These are phyloP conservation scores for Hippophae gyantsensis DNA, from an alignment of 306 rosid species.

Conservation along the genomic window DNA sequence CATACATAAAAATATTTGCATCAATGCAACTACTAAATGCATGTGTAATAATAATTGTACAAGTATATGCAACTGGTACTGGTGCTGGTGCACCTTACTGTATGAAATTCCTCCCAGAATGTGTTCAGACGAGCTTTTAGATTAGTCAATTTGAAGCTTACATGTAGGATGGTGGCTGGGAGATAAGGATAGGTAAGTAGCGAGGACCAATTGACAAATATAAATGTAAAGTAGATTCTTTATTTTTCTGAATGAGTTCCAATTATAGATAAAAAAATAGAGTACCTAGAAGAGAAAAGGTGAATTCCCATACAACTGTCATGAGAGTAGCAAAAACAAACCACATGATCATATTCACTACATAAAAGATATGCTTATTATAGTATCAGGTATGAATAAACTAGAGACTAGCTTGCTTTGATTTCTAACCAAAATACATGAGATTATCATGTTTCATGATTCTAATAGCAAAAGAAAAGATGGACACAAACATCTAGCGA, in stretches of 20 bases:
- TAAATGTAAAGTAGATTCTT: no score
- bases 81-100: slow-evolving; percentile 87
- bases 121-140: slow-evolving; percentile 97
- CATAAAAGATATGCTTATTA: slow-evolving; percentile 13
- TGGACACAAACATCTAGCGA: no score
- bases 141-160: slow-evolving; percentile 11
- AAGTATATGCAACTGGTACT: no score
- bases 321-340: slow-evolving; percentile 75
- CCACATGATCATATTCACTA: slow-evolving; percentile 78
- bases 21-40: not conserved
- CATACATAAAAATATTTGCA: not conserved
- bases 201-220: no score
- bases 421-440: no score
- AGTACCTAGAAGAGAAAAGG: slow-evolving; percentile 82
- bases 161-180: no score
- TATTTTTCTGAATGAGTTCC: no score
- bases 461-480: no score
- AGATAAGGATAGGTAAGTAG: no score
- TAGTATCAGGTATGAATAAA: not conserved
- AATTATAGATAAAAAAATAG: not conserved
- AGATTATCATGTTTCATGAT: no score
- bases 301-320: slow-evolving; percentile 67
- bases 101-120: slow-evolving; percentile 95
- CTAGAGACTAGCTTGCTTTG: not conserved
- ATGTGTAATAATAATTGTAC: not conserved